Percentiles rank a stretch among this genome's conserved stretches.
phyloP scores from a whole-genome alignment of 495 filamentous ascomycete genomes.

The Articulospora tetracladia region DNA sequence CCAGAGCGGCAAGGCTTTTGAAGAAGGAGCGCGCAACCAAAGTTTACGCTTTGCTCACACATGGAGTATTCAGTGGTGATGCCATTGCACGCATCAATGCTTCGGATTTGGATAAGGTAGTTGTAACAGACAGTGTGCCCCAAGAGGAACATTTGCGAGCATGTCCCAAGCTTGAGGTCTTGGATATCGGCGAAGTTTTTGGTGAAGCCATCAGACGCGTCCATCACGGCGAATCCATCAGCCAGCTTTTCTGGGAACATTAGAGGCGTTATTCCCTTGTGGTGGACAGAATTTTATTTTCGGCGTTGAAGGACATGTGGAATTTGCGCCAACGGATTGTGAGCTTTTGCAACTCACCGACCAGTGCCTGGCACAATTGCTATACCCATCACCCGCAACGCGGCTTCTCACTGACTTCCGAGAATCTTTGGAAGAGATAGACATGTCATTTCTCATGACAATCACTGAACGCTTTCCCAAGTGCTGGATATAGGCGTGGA shows the following conservation, averaged over 20 bases:
- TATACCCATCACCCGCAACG: conserved; percentile 25
- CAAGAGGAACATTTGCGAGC: conserved; percentile 72
- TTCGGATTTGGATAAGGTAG: conserved; percentile 80
- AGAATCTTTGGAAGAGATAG: conserved; percentile 16
- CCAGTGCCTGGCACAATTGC: conserved; percentile 23
- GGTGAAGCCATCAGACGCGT: conserved; percentile 96
- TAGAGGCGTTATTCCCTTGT: conserved; percentile 16
- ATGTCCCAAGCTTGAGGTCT: conserved; percentile 84
- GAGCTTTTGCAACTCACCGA: conserved; percentile 11
- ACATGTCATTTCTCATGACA: conserved; percentile 15
- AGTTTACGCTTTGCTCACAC: conserved; percentile 89
- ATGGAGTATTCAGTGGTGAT: conserved; percentile 91
- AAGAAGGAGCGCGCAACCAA: conserved; percentile 88
- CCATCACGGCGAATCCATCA: conserved; percentile 97
- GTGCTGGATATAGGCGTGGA: conserved; percentile 28
- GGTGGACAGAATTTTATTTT: conserved; percentile 12
- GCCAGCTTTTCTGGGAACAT: conserved; percentile 88
- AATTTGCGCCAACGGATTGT: conserved; percentile 9
- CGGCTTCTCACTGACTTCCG: conserved; percentile 22
- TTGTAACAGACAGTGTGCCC: conserved; percentile 92
- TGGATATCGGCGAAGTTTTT: conserved; percentile 91
- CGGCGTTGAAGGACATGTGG: conserved; percentile 23
- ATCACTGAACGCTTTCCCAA: conserved; percentile 28
- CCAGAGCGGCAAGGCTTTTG: conserved; percentile 90
- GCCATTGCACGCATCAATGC: conserved; percentile 92